Evolutionary conservation across 2,329 filamentous ascomycete genomes (phyloP).

Genomic region (Tolypocladium album): DNA sequence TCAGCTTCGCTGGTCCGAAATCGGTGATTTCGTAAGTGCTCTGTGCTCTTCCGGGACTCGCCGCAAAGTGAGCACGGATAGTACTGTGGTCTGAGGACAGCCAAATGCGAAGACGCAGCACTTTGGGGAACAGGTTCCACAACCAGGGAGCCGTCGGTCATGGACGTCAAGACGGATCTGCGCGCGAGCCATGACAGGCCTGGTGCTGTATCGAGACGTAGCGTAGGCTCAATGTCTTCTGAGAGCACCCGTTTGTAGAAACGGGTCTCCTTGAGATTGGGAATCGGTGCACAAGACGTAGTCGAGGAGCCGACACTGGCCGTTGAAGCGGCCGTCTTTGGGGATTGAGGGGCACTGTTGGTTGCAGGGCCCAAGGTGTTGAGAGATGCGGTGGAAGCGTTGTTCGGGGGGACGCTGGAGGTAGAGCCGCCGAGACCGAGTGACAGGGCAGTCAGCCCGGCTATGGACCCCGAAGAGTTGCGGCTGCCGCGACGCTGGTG

Average conservation of each 20-base stretch:
- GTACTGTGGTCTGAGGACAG: slow-evolving; percentile 39
- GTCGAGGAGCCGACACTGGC: slow-evolving; percentile 32
- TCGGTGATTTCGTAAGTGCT: slow-evolving; percentile 69
- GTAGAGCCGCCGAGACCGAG: slow-evolving; percentile 34
- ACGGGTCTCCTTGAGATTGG: slow-evolving; percentile 74
- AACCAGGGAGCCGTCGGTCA: slow-evolving; percentile 75
- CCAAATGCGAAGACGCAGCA: slow-evolving; percentile 37
- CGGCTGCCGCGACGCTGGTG: slow-evolving; percentile 51
- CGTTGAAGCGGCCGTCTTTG: slow-evolving; percentile 44
- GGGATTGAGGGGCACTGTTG: slow-evolving; percentile 46
- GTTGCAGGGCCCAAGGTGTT: slow-evolving; percentile 35
- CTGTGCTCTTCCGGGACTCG: slow-evolving; percentile 60
- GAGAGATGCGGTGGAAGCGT: slow-evolving; percentile 50
- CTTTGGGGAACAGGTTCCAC: slow-evolving; percentile 74
- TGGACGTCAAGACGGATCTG: slow-evolving; percentile 69
- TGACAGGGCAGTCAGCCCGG: slow-evolving; percentile 36
- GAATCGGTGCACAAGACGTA: slow-evolving; percentile 25
- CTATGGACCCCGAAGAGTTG: slow-evolving; percentile 57
- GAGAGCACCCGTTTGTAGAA: slow-evolving; percentile 86
- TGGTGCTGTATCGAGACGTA: slow-evolving; percentile 80
- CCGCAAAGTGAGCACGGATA: slow-evolving; percentile 82
- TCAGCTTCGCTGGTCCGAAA: slow-evolving; percentile 85
- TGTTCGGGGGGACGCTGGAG: slow-evolving; percentile 40
- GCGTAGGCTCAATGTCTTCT: slow-evolving; percentile 90
- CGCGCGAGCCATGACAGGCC: slow-evolving; percentile 90